Conservation (phyloP, 2,329 filamentous ascomycete genomes). For the Colletotrichum sp. region DNA sequence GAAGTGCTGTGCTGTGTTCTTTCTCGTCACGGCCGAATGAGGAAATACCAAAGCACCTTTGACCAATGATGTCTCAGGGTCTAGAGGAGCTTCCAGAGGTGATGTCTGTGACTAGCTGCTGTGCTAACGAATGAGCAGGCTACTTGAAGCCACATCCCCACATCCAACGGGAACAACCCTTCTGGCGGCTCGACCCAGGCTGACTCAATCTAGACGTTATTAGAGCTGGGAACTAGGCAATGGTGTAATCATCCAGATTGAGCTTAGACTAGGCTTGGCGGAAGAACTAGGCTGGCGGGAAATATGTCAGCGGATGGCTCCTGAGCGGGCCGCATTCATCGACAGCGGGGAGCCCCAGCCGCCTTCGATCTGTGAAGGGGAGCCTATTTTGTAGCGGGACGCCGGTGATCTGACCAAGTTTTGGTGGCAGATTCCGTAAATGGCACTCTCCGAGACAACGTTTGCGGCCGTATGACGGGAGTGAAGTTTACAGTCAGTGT, state of each 20-base stretch:
- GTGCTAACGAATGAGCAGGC: neutral
- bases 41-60: neutral
- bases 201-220: neutral
- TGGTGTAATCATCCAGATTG: neutral
- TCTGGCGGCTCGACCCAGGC: neutral
- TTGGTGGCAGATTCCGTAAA: neutral
- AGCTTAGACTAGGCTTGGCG: neutral
- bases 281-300: neutral
- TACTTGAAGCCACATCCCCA: neutral
- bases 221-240: neutral
- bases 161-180: conserved; percentile 5
- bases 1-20: neutral
- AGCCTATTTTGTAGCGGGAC: neutral
- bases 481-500: neutral
- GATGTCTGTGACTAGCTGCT: neutral
- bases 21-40: neutral
- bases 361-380: neutral
- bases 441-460: conserved; percentile 5
- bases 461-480: conserved; percentile 7
- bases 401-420: neutral
- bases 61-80: neutral
- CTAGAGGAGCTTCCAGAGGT: neutral
- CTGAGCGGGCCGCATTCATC: conserved; percentile 11
- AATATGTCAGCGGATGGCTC: neutral
- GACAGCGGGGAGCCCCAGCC: neutral